A percentile compares a stretch with the other conserved stretches of the same genome.
These are phyloP conservation scores for Saccharomycopsis amapae DNA, from an alignment of 805 yeast genomes.

Conservation along the genomic window DNA sequence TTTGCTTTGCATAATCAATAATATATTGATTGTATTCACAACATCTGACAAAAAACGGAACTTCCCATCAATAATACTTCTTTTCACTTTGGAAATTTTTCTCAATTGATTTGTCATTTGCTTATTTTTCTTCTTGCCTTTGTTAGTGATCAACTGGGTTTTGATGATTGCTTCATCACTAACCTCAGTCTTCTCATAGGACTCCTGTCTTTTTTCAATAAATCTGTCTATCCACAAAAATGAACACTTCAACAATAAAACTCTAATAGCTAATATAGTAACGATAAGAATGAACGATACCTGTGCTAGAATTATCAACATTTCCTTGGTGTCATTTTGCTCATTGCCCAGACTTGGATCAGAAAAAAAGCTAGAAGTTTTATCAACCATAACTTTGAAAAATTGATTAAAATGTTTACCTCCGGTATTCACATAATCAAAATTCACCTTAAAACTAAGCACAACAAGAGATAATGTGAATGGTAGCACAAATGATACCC, in stretches of 20 bases:
- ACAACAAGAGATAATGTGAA: slow-evolving; percentile 30
- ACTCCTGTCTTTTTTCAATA: slow-evolving; percentile 4
- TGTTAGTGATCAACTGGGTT: slow-evolving; percentile 3
- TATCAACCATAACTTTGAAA: slow-evolving; percentile 11
- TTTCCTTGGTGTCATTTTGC: slow-evolving; percentile 26
- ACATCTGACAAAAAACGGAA: slow-evolving; percentile 29
- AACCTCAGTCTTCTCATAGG: slow-evolving; percentile 6
- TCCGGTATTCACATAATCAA: slow-evolving; percentile 17
- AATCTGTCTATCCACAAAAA: slow-evolving; percentile 11
- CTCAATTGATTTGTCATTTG: slow-evolving; percentile 2
- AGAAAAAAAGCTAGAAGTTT: background rate
- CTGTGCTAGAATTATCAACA: slow-evolving; percentile 31
- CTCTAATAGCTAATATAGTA: slow-evolving; percentile 30
- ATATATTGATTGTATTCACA: slow-evolving; percentile 31
- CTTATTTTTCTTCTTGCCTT: slow-evolving; percentile 2
- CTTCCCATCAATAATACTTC: slow-evolving; percentile 25
- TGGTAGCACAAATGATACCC: slow-evolving; percentile 38
- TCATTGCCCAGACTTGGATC: slow-evolving; percentile 24
- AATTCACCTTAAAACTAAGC: slow-evolving; percentile 16
- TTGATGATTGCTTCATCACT: background rate
- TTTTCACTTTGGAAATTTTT: slow-evolving; percentile 1
- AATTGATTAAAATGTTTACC: slow-evolving; percentile 16
- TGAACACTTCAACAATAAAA: slow-evolving; percentile 20
- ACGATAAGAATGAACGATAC: slow-evolving; percentile 31
- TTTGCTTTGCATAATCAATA: slow-evolving; percentile 50